Evolutionary conservation across 345 rosid species (phyloP).

Genomic region (Citrus mangshanensis): DNA sequence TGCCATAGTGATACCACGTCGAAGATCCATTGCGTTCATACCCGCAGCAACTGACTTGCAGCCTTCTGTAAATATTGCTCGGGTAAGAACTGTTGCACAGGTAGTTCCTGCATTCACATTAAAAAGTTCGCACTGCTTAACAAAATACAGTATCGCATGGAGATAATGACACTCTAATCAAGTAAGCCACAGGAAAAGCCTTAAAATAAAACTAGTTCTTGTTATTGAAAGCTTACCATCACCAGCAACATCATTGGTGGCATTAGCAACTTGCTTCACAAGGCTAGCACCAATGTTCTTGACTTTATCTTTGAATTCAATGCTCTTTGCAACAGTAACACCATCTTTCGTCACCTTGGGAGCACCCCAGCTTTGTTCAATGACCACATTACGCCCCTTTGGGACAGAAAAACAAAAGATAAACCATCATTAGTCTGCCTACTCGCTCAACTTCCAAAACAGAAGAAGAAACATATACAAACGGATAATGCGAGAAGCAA

Average conservation of each 20-base stretch:
- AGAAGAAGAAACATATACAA: not conserved
- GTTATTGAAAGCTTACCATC: conserved; percentile 56
- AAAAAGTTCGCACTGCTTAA: not conserved
- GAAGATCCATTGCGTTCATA: conserved; percentile 91
- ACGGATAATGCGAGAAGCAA: too few relatives aligned
- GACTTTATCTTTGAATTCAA: conserved; percentile 84
- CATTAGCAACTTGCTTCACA: conserved; percentile 98
- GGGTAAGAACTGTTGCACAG: conserved; percentile 92
- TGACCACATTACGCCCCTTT: conserved; percentile 92
- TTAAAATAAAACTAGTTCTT: not conserved
- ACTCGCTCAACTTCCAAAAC: not conserved
- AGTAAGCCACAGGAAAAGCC: not conserved
- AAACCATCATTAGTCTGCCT: not conserved
- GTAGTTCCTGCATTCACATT: conserved; percentile 69
- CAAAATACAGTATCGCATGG: not conserved
- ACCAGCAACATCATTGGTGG: conserved; percentile 92
- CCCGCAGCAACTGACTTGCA: conserved; percentile 99
- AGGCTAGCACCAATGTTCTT: conserved; percentile 97
- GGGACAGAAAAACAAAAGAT: not conserved
- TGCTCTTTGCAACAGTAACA: conserved; percentile 96
- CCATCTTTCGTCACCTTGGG: conserved; percentile 99
- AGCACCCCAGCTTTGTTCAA: conserved; percentile 95
- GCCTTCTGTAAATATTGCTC: conserved; percentile 83
- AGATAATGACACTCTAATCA: not conserved
- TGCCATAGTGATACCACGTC: conserved; percentile 92